A percentile compares a stretch with the other conserved stretches of the same genome.
These are phyloP conservation scores for Barnettozyma wickerhamii DNA, from an alignment of 805 yeast genomes.

Conservation along the genomic window DNA sequence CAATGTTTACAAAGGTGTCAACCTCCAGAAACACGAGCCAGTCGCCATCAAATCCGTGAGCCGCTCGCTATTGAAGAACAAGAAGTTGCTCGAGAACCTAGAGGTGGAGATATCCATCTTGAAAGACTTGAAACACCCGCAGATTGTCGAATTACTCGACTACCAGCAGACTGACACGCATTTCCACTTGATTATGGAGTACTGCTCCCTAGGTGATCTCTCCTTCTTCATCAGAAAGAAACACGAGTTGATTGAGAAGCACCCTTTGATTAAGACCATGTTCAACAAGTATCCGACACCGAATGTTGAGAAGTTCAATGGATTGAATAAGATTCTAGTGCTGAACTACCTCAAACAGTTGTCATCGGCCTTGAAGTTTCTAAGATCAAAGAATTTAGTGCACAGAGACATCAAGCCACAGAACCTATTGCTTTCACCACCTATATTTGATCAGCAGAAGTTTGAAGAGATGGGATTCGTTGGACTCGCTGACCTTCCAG, in stretches of 20 bases:
- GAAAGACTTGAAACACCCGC: constrained; percentile 87
- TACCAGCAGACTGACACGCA: constrained; percentile 73
- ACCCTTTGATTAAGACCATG: constrained; percentile 74
- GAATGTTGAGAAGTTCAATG: constrained; percentile 53
- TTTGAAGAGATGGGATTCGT: constrained; percentile 48
- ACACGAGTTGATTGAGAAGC: constrained; percentile 62
- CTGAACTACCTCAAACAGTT: constrained; percentile 84
- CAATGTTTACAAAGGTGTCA: constrained; percentile 82
- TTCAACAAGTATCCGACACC: constrained; percentile 84
- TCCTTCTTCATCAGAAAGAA: constrained; percentile 80
- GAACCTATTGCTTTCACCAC: constrained; percentile 76
- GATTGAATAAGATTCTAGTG: constrained; percentile 74
- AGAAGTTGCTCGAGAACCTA: constrained; percentile 82
- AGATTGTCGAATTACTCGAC: constrained; percentile 82
- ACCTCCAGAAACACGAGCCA: constrained; percentile 46
- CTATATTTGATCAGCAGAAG: constrained; percentile 60
- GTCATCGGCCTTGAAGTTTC: constrained; percentile 75
- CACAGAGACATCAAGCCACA: constrained; percentile 97
- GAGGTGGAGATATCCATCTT: constrained; percentile 90
- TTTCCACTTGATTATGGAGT: constrained; percentile 92
- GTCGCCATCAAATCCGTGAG: constrained; percentile 91
- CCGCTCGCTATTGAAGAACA: constrained; percentile 74
- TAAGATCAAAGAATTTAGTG: constrained; percentile 79
- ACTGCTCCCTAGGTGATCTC: constrained; percentile 92
- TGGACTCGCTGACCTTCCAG: constrained; percentile 86